phyloP scores from a whole-genome alignment of 495 filamentous ascomycete species.

The Daldinia caldariorum region DNA sequence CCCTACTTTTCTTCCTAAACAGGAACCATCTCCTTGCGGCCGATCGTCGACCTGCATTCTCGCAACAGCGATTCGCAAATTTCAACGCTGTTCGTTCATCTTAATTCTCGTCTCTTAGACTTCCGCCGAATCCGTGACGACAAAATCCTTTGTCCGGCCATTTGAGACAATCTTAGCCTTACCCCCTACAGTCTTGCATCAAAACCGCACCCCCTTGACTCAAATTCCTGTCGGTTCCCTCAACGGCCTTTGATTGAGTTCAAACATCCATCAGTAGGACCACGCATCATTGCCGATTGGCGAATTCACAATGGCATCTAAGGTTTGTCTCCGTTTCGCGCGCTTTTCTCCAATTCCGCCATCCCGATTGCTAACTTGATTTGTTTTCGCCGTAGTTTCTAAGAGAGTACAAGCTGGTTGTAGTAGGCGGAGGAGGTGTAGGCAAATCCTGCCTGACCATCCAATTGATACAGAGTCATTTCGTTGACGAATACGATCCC shows the following conservation, averaged over 20 bases:
- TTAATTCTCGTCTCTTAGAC: slow-evolving; percentile 8
- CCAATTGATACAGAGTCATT: slow-evolving; percentile 98
- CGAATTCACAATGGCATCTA: slow-evolving; percentile 56
- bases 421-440: slow-evolving; percentile 97
- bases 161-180: slow-evolving; percentile 31
- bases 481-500: slow-evolving; percentile 99
- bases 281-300: slow-evolving; percentile 29
- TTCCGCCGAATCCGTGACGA: slow-evolving; percentile 22
- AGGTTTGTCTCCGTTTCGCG: slow-evolving; percentile 47
- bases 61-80: slow-evolving; percentile 3
- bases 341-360: neutral
- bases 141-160: slow-evolving; percentile 29
- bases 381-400: slow-evolving; percentile 73
- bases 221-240: slow-evolving; percentile 14
- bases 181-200: slow-evolving; percentile 19
- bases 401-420: slow-evolving; percentile 98
- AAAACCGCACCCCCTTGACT: slow-evolving; percentile 16
- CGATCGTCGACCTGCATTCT: slow-evolving; percentile 2
- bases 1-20: neutral
- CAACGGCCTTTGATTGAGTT: neutral
- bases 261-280: slow-evolving; percentile 12
- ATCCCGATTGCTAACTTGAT: slow-evolving; percentile 11
- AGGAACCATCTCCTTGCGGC: slow-evolving; percentile 8
- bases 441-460: slow-evolving; percentile 99
- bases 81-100: neutral